Conservation (phyloP, 2,329 filamentous ascomycete species). For the Ascochyta rabiei region DNA sequence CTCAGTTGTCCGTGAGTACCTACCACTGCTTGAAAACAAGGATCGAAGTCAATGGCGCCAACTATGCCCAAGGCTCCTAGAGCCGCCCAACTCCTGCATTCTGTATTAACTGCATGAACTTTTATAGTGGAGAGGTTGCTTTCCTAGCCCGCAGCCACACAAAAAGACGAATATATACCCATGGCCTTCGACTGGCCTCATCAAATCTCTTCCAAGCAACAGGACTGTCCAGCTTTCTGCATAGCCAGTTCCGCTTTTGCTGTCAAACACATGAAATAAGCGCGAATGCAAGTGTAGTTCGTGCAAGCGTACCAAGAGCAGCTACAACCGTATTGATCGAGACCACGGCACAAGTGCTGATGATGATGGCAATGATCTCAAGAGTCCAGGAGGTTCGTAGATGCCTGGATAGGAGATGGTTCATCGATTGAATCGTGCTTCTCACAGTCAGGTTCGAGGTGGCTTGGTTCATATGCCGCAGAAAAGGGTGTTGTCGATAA, state of each 20-base stretch:
- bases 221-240: not conserved
- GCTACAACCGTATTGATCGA: slow-evolving; percentile 17
- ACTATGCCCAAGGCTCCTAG: slow-evolving; percentile 12
- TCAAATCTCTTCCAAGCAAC: slow-evolving; percentile 19
- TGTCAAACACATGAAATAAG: slow-evolving; percentile 22
- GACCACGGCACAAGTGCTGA: slow-evolving; percentile 1
- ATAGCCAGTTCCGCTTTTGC: slow-evolving; percentile 21
- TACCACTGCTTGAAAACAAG: slow-evolving; percentile 16
- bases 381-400: slow-evolving; percentile 2
- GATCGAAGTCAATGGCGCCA: slow-evolving; percentile 14
- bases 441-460: not conserved
- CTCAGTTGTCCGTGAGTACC: slow-evolving; percentile 1
- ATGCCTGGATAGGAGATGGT: not conserved
- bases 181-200: slow-evolving; percentile 21
- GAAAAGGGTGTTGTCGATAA: not conserved
- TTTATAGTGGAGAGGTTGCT: not conserved
- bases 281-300: slow-evolving; percentile 19
- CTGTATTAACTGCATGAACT: not conserved
- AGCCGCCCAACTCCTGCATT: slow-evolving; percentile 14
- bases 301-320: slow-evolving; percentile 13
- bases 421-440: not conserved
- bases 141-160: slow-evolving; percentile 15
- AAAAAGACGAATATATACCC: slow-evolving; percentile 15
- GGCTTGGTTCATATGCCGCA: slow-evolving; percentile 1
- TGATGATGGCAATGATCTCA: slow-evolving; percentile 1